phyloP scores from a whole-genome alignment of 768 basidiomycete species.

The Termitomyces bulborhizus region DNA sequence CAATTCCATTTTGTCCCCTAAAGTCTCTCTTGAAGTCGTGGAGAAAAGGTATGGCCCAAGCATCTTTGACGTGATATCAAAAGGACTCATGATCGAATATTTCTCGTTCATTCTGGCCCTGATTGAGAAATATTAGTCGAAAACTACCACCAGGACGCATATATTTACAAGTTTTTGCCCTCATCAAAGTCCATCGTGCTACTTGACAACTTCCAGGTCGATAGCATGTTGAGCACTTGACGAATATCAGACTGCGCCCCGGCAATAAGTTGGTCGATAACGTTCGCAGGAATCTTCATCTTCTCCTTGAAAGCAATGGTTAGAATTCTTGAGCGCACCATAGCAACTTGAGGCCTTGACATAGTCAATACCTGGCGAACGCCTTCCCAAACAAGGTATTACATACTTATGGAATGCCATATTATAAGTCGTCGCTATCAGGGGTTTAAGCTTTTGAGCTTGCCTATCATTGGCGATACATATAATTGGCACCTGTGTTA shows the following conservation, averaged over 20 bases:
- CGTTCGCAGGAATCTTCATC: slow-evolving; percentile 86
- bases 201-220: slow-evolving; percentile 90
- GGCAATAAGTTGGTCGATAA: slow-evolving; percentile 84
- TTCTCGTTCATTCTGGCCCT: slow-evolving; percentile 92
- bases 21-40: slow-evolving; percentile 67
- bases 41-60: slow-evolving; percentile 92
- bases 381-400: not conserved
- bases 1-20: slow-evolving; percentile 89
- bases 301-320: slow-evolving; percentile 93
- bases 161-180: slow-evolving; percentile 76
- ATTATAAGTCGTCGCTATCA: slow-evolving; percentile 63
- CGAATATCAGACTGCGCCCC: slow-evolving; percentile 95
- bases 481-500: slow-evolving; percentile 82
- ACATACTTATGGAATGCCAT: slow-evolving; percentile 74
- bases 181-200: slow-evolving; percentile 85
- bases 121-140: slow-evolving; percentile 1
- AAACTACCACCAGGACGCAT: not conserved
- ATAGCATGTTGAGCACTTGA: slow-evolving; percentile 96
- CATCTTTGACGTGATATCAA: slow-evolving; percentile 85
- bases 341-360: slow-evolving; percentile 64
- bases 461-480: slow-evolving; percentile 92
- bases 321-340: slow-evolving; percentile 83
- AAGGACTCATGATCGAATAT: slow-evolving; percentile 85
- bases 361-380: slow-evolving; percentile 1
- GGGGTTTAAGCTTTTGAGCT: slow-evolving; percentile 88